Conservation (phyloP, 257 asterid genomes). For the Linderniella brevidens region DNA sequence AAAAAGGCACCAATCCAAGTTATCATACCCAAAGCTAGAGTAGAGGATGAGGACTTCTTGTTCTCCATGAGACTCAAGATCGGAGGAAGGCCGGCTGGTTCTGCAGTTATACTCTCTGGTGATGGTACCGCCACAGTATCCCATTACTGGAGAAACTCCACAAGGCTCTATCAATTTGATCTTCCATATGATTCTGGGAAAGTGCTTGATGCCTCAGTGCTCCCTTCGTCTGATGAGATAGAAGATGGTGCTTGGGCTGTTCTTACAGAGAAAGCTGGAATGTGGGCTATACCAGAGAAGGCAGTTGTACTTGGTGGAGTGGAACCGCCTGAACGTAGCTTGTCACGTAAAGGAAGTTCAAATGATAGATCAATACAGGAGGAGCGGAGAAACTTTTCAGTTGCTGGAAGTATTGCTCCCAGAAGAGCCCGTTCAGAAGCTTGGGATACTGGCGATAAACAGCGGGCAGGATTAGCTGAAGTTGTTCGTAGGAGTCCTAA, state of each 20-base stretch:
- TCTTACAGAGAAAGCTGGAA: slow-evolving; percentile 90
- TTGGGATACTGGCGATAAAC: slow-evolving; percentile 69
- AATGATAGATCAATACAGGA: slow-evolving; percentile 52
- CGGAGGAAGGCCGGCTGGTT: slow-evolving; percentile 91
- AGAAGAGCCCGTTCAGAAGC: slow-evolving; percentile 77
- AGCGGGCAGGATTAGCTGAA: slow-evolving; percentile 41
- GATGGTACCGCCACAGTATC: slow-evolving; percentile 98
- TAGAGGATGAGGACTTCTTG: slow-evolving; percentile 73
- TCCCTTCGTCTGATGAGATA: slow-evolving; percentile 54
- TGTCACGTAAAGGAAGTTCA: slow-evolving; percentile 87
- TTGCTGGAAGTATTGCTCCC: slow-evolving; percentile 48
- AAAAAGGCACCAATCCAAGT: slow-evolving; percentile 77
- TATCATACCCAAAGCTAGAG: slow-evolving; percentile 88
- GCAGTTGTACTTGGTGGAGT: slow-evolving; percentile 87
- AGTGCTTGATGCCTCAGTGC: slow-evolving; percentile 83
- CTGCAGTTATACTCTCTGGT: slow-evolving; percentile 72
- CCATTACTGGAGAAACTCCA: slow-evolving; percentile 74
- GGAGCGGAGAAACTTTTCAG: slow-evolving; percentile 41
- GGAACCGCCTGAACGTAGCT: slow-evolving; percentile 90
- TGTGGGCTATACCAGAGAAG: slow-evolving; percentile 94
- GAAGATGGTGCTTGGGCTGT: slow-evolving; percentile 90
- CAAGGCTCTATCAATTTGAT: slow-evolving; percentile 84
- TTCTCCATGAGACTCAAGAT: slow-evolving; percentile 74
- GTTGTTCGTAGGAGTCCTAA: slow-evolving; percentile 51
- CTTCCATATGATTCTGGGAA: slow-evolving; percentile 88